Evolutionary conservation across 805 yeast genomes (phyloP), one percentile per base, ranked within the genome.

Genomic region (Candida taoyuanica): DNA sequence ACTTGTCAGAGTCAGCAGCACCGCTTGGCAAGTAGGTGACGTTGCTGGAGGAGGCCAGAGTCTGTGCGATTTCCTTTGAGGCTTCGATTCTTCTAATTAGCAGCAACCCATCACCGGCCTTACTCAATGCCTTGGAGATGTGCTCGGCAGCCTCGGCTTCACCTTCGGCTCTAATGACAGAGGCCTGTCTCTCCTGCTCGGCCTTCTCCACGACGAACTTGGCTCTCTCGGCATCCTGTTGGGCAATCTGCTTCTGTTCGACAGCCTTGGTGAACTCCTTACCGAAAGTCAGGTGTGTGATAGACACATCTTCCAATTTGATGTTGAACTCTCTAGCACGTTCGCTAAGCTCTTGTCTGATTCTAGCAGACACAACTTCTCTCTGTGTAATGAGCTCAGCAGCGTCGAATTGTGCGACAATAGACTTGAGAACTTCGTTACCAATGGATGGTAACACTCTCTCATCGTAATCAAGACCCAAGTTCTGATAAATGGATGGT

Each of bases 101-200:
- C 58, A 93, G 71, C 52, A 93, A 72, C 50, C 98, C 98, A 58
- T 93, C 98, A 62, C 98, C 98, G 17, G 94, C 88, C 68, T 88
- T 89, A 38, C 81, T 77, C 49, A 93, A 74, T 5, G 98, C 97
- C 64, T 81, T 85, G 25, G 96, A 87, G 46, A 93, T 93, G 44
- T 80, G 80, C 44, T 93, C 98, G 4, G 98, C 98, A 42, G 96
- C 87, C 64, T 93, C 98, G 35, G 98, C 98, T 68, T 93, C 98
- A 67, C 98, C 98, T 66, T 93, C 98, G 20, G 98, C 98, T 56
- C 98, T 79, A 50, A 93, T 89, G 54, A 93, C 87, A 33, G 85
- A 70, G 2, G 98, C 98, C 63, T 84, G 89, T 60, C 95, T 78
- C 64, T 91, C 98, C 68, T 93, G 98, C 64, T 93, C 97, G 7